Conservation (phyloP, 2,329 filamentous ascomycete genomes). For the Ascochyta viciae-villosae region DNA sequence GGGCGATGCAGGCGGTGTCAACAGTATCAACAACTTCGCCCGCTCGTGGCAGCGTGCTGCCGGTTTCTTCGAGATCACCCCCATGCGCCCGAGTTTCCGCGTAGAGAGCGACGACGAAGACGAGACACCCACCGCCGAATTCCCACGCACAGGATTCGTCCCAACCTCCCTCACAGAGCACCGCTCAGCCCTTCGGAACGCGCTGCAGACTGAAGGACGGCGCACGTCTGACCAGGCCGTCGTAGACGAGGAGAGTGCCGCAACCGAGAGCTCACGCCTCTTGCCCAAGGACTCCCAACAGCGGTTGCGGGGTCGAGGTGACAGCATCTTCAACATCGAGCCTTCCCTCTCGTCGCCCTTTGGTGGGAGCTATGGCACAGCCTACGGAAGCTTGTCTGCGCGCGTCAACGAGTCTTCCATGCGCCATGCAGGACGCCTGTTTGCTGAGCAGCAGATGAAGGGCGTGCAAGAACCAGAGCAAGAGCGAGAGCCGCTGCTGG, state of each 20-base stretch:
- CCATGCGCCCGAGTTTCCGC: conserved; percentile 77
- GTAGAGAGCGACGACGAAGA: conserved; percentile 47
- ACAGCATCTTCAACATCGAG: conserved; percentile 58
- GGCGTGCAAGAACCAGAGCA: conserved; percentile 53
- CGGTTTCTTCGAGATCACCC: conserved; percentile 85
- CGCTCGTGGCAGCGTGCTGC: conserved; percentile 91
- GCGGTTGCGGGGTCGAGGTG: conserved; percentile 44
- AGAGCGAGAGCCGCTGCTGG: conserved; percentile 74
- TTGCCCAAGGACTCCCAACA: conserved; percentile 38
- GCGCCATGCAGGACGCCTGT: conserved; percentile 61
- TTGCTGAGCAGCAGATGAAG: conserved; percentile 56
- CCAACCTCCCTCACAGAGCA: conserved; percentile 47
- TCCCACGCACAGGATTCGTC: conserved; percentile 40
- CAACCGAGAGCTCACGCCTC: conserved; percentile 40
- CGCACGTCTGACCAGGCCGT: conserved; percentile 50
- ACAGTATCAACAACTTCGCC: conserved; percentile 93
- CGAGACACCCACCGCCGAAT: conserved; percentile 42
- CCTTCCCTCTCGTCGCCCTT: conserved; percentile 70
- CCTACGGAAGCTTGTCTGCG: conserved; percentile 66
- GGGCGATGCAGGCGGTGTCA: conserved; percentile 83
- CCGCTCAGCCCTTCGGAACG: conserved; percentile 52
- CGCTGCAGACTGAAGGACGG: conserved; percentile 47
- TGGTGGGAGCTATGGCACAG: conserved; percentile 73
- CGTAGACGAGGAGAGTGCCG: conserved; percentile 43
- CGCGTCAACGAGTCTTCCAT: conserved; percentile 64